phyloP scores from a whole-genome alignment of 1,139 yeast species.

The Debaryomyces sp. region DNA sequence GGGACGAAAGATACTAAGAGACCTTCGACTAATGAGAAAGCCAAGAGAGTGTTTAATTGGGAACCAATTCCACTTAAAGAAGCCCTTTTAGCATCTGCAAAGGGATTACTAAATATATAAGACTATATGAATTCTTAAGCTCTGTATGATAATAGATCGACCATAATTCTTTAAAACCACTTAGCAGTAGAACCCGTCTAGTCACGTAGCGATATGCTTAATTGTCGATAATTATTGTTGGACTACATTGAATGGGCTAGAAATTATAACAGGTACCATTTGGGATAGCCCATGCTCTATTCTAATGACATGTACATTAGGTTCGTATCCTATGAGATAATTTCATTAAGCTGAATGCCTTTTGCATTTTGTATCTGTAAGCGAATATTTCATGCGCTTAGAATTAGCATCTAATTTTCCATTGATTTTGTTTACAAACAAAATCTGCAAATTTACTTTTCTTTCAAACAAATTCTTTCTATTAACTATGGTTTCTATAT shows the following conservation, averaged over 20 bases:
- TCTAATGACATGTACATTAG: no score
- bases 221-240: no score
- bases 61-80: conserved; percentile 4
- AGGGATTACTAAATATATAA: not conserved
- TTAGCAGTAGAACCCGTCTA: not conserved
- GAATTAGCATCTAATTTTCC: not conserved
- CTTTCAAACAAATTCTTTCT: not conserved
- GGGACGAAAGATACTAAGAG: not conserved
- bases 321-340: no score
- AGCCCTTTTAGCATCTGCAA: not conserved
- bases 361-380: not conserved
- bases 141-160: no score
- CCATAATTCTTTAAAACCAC: no score
- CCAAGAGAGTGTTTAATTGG: conserved; percentile 5
- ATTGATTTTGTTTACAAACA: not conserved
- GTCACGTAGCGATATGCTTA: no score
- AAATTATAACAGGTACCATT: not conserved
- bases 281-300: not conserved
- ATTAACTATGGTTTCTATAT: conserved; percentile 30
- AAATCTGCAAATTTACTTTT: not conserved
- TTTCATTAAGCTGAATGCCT: not conserved
- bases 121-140: not conserved
- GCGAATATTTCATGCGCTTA: not conserved
- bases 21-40: conserved; percentile 1
- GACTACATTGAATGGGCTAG: not conserved